Evolutionary conservation across 2,329 filamentous ascomycete genomes (phyloP).

Genomic region (Apiospora aurea): DNA sequence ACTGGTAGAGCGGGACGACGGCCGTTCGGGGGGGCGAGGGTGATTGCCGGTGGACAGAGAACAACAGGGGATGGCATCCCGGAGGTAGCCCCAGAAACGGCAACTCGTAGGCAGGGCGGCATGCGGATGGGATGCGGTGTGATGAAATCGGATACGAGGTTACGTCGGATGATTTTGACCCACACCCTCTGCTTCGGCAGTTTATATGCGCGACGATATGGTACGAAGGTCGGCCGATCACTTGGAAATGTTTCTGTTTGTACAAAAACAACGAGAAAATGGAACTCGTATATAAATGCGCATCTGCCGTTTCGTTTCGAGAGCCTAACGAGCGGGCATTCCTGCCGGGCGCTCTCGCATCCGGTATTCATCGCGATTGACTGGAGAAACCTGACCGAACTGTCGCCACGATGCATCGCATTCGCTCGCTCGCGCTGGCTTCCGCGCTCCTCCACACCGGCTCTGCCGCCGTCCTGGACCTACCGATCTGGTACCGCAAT

Average conservation of each 20-base stretch:
- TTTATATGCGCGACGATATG: neutral
- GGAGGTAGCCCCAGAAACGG: neutral
- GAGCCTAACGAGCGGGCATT: neutral
- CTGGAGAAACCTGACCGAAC: neutral
- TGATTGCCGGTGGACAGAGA: neutral
- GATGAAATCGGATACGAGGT: conserved; percentile 1
- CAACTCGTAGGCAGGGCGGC: too few relatives aligned
- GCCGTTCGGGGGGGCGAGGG: neutral
- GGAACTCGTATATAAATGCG: neutral
- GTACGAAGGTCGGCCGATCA: neutral
- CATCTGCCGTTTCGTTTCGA: neutral
- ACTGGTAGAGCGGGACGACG: neutral
- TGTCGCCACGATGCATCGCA: neutral
- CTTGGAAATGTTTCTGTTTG: neutral
- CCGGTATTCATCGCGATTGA: neutral
- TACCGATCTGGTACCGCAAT: neutral
- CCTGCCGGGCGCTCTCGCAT: neutral
- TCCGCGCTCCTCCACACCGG: neutral
- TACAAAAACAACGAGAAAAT: neutral
- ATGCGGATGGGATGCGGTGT: neutral
- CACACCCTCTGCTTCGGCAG: neutral
- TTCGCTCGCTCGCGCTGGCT: neutral
- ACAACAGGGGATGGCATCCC: too few relatives aligned
- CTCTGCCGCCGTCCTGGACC: conserved; percentile 10
- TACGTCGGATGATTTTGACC: neutral